Evolutionary conservation across 805 yeast genomes (phyloP), one percentile per base, ranked within the genome.

Genomic region (Yarrowia yakushimensis): DNA sequence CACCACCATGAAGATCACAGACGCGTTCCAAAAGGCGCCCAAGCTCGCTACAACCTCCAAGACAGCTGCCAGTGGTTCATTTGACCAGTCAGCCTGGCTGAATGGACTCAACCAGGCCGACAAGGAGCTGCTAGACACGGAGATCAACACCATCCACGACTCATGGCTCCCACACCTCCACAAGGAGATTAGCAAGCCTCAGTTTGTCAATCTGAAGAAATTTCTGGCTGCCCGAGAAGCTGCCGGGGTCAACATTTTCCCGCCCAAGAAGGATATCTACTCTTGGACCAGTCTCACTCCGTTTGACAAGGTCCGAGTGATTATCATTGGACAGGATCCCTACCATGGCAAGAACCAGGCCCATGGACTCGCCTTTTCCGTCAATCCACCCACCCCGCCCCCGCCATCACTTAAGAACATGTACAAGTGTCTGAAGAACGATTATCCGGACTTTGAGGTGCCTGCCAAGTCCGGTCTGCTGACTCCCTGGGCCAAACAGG

Each of bases 351-450:
- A 74, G 68, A 88, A 88, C 71, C 99, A 94, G 73, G 99, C 99
- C 0, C 99, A 94, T 70, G 99, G 99, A 0, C 76, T 94, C 28
- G 98, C 99, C 3, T 94, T 94, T 68, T 88, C 96, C 20, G 98
- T 94, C 0, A 80, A 84, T 63, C 87, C 88, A 31, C 96, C 97
- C 1, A 85, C 90, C 0, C 83, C 84, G 1, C 87, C 94, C 1
- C 98, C 99, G 0, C 94, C 96, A 1, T 90, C 97, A 1, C 77
- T 94, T 63, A 78, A 82, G 54, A 94, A 94, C 71, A 94, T 94
- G 63, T 94, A 86, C 77, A 93, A 90, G 70, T 85, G 90, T 18
- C 74, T 94, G 13, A 74, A 78, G 60, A 78, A 76, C 31, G 84
- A 85, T 66, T 93, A 85, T 68, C 88, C 96, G 0, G 84, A 84